Base-by-base conservation (phyloP, 495 filamentous ascomycete species). In the Usnea hakonensis region DNA sequence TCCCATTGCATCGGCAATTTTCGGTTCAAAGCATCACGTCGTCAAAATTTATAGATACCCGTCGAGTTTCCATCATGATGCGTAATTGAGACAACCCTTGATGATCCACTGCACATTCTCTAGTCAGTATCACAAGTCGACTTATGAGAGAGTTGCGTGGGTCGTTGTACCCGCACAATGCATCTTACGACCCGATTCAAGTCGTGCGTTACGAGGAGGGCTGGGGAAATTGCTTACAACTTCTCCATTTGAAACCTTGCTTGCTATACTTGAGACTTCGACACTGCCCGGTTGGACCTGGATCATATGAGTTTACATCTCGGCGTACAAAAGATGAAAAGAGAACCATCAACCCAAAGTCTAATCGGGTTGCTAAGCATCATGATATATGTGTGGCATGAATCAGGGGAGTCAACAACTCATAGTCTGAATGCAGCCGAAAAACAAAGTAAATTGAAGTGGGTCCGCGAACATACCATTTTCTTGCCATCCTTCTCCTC, bases 201-300 rank as follows among this genome's bases (percentile, higher is more conserved):
- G 28, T 3, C 17, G 6, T 19, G 26, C 5, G 2, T 52, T 19
- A 32, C 13, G 46, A 30, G 1, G 19, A 32, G n/a, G 28, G 28
- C 14, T 23, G 4, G 14, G 28, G 28, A 32, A 50, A 16, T 32
- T 16, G 6, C 48, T 52, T 32, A 52, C 48, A 35, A 96, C 84
- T 72, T 97, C 88, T 21, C 92, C 92, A 73, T 97, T 97, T 5
- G 83, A 81, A 30, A 95, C 91, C 56, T 79, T 77, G 68, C 86
- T 83, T 0, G 84, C 85, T 60, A 95, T 72, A 55, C 76, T 83
- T 36, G 84, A 80, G 21, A 96, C 87, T 68, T 90, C 83, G 32
- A 96, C 82, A 62, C 83, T 80, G 4, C 84, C 86, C 3, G 91
- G 91, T 78, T 91, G 85, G 32, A 96, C 87, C 90, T 94, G 65